phyloP scores from a whole-genome alignment of 768 basidiomycete species.

The Tricholoma flavovirens region DNA sequence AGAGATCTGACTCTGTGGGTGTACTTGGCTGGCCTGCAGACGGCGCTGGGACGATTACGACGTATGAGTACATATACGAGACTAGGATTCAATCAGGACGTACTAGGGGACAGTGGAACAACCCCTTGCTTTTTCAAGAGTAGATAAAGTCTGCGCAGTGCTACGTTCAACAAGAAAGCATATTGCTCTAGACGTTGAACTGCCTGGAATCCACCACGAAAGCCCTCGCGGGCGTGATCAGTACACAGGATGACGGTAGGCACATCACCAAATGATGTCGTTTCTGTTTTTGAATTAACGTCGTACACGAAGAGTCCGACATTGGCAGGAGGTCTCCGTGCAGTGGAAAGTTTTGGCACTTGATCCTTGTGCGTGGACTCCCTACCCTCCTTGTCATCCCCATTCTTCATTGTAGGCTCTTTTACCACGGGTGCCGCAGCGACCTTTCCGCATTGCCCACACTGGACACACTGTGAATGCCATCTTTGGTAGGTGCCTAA shows the following conservation, averaged over 20 bases:
- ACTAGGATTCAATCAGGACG: constrained; percentile 8
- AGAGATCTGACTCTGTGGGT: constrained; percentile 60
- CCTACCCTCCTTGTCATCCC: constrained; percentile 43
- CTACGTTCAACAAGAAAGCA: constrained; percentile 94
- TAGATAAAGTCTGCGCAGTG: constrained; percentile 83
- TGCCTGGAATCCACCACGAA: constrained; percentile 75
- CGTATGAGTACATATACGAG: constrained; percentile 6
- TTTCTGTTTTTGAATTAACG: constrained; percentile 60
- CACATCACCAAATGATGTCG: constrained; percentile 64
- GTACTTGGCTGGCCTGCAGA: constrained; percentile 23
- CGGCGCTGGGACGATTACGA: constrained; percentile 19
- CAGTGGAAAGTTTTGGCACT: constrained; percentile 54
- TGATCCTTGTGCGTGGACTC: constrained; percentile 32
- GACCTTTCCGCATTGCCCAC: constrained; percentile 69
- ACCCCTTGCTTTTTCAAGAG: constrained; percentile 85
- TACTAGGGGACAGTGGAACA: constrained; percentile 78
- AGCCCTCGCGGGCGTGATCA: constrained; percentile 65
- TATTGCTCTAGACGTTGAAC: constrained; percentile 97
- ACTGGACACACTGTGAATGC: constrained; percentile 94
- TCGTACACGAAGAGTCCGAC: constrained; percentile 77
- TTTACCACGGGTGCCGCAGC: constrained; percentile 59
- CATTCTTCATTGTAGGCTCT: constrained; percentile 48
- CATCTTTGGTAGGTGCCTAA: constrained; percentile 95
- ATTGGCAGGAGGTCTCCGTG: constrained; percentile 75
- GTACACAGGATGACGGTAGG: constrained; percentile 73